Evolutionary conservation across 257 asterid species (phyloP).

Genomic region (Schizonepeta tenuifolia): DNA sequence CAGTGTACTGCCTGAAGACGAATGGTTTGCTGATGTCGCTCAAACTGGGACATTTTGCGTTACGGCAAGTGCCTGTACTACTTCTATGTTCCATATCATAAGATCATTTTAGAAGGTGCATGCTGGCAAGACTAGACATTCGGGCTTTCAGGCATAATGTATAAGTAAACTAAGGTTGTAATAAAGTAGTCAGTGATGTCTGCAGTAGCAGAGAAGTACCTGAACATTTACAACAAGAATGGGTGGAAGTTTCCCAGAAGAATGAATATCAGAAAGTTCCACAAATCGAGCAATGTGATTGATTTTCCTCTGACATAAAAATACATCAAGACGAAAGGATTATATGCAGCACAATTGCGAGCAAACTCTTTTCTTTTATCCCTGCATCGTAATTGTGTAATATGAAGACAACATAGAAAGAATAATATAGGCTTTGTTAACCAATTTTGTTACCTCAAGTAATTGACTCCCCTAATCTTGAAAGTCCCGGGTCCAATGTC

Average conservation of each 20-base stretch:
- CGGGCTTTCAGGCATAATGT: too few species aligned
- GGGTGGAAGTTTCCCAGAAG: constrained; percentile 76
- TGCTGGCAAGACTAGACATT: too few species aligned
- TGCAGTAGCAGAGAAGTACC: constrained; percentile 44
- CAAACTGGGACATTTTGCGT: constrained; percentile 55
- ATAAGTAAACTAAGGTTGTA: not conserved
- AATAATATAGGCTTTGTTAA: not conserved
- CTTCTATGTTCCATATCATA: not conserved
- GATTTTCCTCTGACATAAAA: constrained; percentile 77
- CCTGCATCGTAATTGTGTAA: constrained; percentile 47
- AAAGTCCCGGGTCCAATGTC: constrained; percentile 78
- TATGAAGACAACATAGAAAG: not conserved
- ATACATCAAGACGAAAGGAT: constrained; percentile 90
- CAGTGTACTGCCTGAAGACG: constrained; percentile 87
- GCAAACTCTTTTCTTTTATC: constrained; percentile 90
- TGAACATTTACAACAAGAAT: constrained; percentile 95
- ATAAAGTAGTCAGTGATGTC: not conserved
- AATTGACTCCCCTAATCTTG: constrained; percentile 77
- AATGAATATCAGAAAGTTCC: constrained; percentile 63
- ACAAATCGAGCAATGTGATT: constrained; percentile 85
- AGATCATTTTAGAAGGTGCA: too few species aligned
- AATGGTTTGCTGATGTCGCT: constrained; percentile 95
- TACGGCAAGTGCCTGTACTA: not conserved
- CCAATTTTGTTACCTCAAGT: constrained; percentile 51
- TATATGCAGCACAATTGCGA: constrained; percentile 74